Conservation (phyloP, 1,284 basidiomycete species). For the Ceratobasidium sp. region DNA sequence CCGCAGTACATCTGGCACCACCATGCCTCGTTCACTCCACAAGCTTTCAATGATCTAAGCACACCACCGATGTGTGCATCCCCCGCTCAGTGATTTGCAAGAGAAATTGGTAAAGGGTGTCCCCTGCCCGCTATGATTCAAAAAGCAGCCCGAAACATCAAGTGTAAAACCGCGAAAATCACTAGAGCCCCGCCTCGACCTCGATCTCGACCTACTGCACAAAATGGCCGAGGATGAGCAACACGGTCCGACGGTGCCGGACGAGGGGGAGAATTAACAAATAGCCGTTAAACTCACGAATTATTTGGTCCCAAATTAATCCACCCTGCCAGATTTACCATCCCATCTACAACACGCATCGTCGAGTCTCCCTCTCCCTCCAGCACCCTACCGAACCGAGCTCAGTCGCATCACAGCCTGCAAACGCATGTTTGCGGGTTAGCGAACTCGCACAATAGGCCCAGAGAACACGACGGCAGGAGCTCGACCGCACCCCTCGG, state of each 20-base stretch:
- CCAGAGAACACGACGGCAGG: not conserved
- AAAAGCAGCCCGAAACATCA: constrained; percentile 40
- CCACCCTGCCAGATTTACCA: not conserved
- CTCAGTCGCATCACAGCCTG: constrained; percentile 34
- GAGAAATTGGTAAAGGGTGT: constrained; percentile 15
- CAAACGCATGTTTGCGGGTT: constrained; percentile 32
- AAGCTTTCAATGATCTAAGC: too few species aligned
- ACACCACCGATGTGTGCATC: too few species aligned
- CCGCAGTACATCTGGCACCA: not conserved
- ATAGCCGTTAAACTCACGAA: not conserved
- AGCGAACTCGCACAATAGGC: constrained; percentile 27
- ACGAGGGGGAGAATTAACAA: constrained; percentile 11
- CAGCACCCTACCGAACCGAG: constrained; percentile 14
- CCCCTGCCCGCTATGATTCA: constrained; percentile 36
- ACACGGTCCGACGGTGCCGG: constrained; percentile 29
- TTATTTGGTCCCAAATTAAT: constrained; percentile 19
- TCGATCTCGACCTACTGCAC: constrained; percentile 27
- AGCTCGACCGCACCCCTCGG: too few species aligned
- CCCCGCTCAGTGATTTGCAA: too few species aligned
- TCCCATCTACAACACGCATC: constrained; percentile 10
- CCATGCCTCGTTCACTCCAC: too few species aligned
- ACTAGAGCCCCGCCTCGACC: constrained; percentile 18
- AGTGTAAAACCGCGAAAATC: constrained; percentile 11
- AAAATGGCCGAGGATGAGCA: not conserved
- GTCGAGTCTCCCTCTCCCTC: too few species aligned